Base-by-base conservation (phyloP, 345 rosid species). In the Excoecaria agallocha region DNA sequence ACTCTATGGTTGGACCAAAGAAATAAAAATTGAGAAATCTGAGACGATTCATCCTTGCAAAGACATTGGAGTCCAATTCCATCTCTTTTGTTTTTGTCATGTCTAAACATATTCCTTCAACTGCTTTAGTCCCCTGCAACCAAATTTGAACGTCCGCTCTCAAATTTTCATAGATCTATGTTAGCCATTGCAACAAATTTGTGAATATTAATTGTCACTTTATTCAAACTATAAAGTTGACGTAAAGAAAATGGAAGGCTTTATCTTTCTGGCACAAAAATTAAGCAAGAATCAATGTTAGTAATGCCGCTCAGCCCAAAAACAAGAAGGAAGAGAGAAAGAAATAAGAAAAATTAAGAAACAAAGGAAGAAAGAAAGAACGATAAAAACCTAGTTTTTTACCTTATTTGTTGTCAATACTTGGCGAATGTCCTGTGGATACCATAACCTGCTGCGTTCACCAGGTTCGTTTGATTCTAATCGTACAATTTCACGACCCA, bases 381-480 rank as follows among this genome's bases (percentile, higher is more conserved):
- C 4, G 10, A 52, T 52, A 52, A 12, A 9, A 12, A 15, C n/a
- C 5, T 4, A 0, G n/a, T 9, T 38, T 10, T 3, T 65, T 43
- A 43, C 52, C 35, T n/a, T 43, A 12, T 65, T n/a, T 22, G 43
- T 65, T 8, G 59, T 54, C 49, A 73, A 37, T 20, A 63, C 51
- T 12, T 30, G 0, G 13, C 2, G 19, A 11, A 77, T 15, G 15
- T 76, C 79, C 4, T 39, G 7, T 7, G 63, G 39, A 71, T 16
- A 10, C 76, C 76, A 71, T 13, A 77, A 13, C 25, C 80, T 66
- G 41, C 76, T 77, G 0, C 80, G 73, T 13, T 67, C 20, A 0
- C 66, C 59, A 11, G 51, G 60, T 12, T 71, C 46, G 1, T 68
- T 6, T 8, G 74, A 68, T 62, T 69, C 62, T 38, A 41, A 8